phyloP scores from a whole-genome alignment of 1,284 basidiomycete species.

The Pholiota adiposa region DNA sequence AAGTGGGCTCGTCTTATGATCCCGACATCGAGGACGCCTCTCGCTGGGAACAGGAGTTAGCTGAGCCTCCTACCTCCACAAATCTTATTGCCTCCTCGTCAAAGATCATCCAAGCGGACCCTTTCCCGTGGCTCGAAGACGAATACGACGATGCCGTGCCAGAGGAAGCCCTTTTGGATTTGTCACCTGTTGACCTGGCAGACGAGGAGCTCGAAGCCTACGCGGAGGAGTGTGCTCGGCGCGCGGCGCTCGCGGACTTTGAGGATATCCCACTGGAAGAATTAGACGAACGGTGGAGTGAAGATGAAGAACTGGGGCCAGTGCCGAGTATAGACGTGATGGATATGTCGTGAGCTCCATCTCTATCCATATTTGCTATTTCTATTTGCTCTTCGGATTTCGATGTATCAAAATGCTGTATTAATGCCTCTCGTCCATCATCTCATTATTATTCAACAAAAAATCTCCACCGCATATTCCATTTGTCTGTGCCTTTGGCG shows the following conservation, averaged over 20 bases:
- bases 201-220: constrained; percentile 64
- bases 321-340: constrained; percentile 11
- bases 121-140: not conserved
- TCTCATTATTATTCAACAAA: no score
- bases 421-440: no score
- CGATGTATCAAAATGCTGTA: no score
- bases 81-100: not conserved
- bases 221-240: constrained; percentile 52
- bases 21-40: constrained; percentile 66
- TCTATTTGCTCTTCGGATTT: no score
- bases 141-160: constrained; percentile 5
- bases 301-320: constrained; percentile 26
- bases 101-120: not conserved
- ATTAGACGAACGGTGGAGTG: constrained; percentile 35
- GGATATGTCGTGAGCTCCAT: constrained; percentile 23
- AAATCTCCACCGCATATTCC: no score
- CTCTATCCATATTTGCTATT: no score
- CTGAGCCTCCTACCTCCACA: not conserved
- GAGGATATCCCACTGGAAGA: constrained; percentile 49
- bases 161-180: constrained; percentile 17
- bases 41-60: constrained; percentile 60
- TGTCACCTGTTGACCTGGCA: constrained; percentile 46
- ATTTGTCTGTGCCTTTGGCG: no score
- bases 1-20: constrained; percentile 76
- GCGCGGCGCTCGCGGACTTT: constrained; percentile 51